Base-by-base conservation (phyloP, 2,329 filamentous ascomycete genomes). In the Aspergillus brasiliensis region DNA sequence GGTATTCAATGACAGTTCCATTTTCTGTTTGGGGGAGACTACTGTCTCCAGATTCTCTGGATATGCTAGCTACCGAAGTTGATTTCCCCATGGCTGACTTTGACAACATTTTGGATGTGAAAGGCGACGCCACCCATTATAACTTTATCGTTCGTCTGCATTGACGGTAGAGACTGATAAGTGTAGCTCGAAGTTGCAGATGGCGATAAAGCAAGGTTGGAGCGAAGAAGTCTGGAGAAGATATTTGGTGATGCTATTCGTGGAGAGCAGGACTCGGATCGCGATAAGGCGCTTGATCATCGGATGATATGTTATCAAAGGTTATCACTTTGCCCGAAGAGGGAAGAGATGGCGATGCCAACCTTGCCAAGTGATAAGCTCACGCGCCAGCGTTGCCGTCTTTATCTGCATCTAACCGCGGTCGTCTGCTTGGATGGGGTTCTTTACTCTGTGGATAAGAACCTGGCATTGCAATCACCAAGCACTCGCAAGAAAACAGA, bases 41-140 rank as follows among this genome's bases (percentile, higher is more conserved):
- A 19, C 66, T 56, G 21, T 67, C 48, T 34, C 31, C 31, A 3
- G 48, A 28, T 8, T 19, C 11, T 27, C 48, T 28, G 27, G 48
- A 21, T 25, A 34, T 2, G 28, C 31, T 34, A 17, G 31, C 52
- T 11, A 58, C 46, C 6, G 60, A 64, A 8, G 42, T 34, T 51
- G 63, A 62, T 38, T 71, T 72, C 52, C 70, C 66, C 67, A 69
- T 70, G 44, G 5, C 40, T 44, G 25, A 23, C 19, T 19, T 15
- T 44, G 40, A 13, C 40, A 23, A 1, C 13, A 23, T 0, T 11
- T 10, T 11, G 17, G 10, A 23, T 19, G 19, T 15, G 17, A 11
- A 42, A 10, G 19, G 19, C 19, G 40, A 44, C 2, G 40, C 19
- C 40, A 44, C 15, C 19, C 19, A 21, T 23, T 44, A 44, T 44